Evolutionary conservation across 352 stramenopile species (phyloP), one percentile per base, ranked within the genome.

Genomic region (Phytophthora chlamydospora): DNA sequence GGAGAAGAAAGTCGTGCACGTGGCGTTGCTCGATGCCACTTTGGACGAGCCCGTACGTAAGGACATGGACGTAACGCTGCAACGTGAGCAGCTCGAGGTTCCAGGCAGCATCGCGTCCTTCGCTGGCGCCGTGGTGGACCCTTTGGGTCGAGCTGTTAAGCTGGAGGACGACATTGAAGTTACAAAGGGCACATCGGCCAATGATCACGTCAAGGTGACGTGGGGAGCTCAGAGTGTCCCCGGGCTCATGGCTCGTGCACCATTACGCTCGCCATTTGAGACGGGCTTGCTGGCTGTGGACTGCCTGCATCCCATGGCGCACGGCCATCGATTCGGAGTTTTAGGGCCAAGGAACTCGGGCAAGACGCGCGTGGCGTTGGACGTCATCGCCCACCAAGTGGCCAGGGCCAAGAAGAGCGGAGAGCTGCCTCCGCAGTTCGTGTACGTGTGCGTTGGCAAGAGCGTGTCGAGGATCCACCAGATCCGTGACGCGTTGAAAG

Each of bases 381-480:
- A 92, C 54, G 76, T 92, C 32, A 82, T 94, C 44, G 65, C 73
- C 14, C 71, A 90, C 40, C 75, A 89, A 51, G 70, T 92, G 24
- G 63, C 66, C 2, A 52, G 52, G 10, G 71, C 63, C 9, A 66
- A 78, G 14, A 49, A 54, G 0, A 47, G 34, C 4, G 49, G 57
- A n/a, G 34, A 71, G 21, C 33, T 72, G 31, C 78, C 83, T 6
- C 85, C 85, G 11, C 83, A 90, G 33, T 78, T 94, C 58, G 79
- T 94, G 2, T 94, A 90, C 55, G 85, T 94, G 13, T 83, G 77
- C 16, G 52, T 91, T 6, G 81, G 75, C n/a, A 91, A 94, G 66
- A 80, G 59, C 27, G 48, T 61, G 9, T 36, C 62, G n/a, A 79
- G 79, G 31, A 76, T 91, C 50, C 69, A 85, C 57, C 83, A 91